Percentiles rank a stretch among this genome's conserved stretches.
These are phyloP conservation scores for Hypoxylon crocopeplum DNA, from an alignment of 495 filamentous ascomycete genomes.

Conservation along the genomic window DNA sequence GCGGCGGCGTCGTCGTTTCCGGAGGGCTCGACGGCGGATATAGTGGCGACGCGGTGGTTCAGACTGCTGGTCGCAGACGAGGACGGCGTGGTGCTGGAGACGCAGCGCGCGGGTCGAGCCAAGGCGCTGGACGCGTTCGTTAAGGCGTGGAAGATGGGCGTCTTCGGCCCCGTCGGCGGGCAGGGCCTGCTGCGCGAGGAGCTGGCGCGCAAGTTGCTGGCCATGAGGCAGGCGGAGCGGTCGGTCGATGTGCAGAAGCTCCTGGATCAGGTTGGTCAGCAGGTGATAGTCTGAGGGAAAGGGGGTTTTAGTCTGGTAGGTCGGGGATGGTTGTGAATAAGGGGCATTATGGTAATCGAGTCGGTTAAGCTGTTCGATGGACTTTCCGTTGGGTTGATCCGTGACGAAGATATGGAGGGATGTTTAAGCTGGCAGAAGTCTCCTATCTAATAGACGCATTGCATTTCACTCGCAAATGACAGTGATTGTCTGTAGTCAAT, in stretches of 20 bases:
- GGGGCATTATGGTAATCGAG: too few species aligned
- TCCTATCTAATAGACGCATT: too few species aligned
- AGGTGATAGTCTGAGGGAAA: too few species aligned
- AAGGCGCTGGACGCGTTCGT: constrained; percentile 45
- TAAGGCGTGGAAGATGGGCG: constrained; percentile 39
- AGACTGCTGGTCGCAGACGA: constrained; percentile 46
- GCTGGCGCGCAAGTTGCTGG: constrained; percentile 33
- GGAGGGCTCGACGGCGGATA: constrained; percentile 3
- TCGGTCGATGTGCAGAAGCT: constrained; percentile 52
- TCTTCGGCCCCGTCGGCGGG: constrained; percentile 30
- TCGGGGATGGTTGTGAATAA: too few species aligned
- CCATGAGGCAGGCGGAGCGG: constrained; percentile 46
- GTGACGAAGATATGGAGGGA: too few species aligned
- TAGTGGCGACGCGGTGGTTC: constrained; percentile 45
- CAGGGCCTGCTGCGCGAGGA: constrained; percentile 21
- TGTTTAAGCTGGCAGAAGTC: too few species aligned
- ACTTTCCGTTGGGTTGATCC: too few species aligned
- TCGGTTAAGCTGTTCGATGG: too few species aligned
- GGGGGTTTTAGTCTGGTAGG: too few species aligned
- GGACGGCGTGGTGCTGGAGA: constrained; percentile 45
- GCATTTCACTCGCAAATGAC: too few species aligned
- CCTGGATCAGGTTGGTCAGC: constrained; percentile 26
- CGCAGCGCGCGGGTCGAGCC: constrained; percentile 47
- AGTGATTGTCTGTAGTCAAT: too few species aligned
- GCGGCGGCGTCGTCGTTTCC: background rate